Percentiles rank a stretch among this genome's conserved stretches.
Evolutionary conservation across 1,284 basidiomycete species (phyloP).

Genomic region (Irpex lacteus): DNA sequence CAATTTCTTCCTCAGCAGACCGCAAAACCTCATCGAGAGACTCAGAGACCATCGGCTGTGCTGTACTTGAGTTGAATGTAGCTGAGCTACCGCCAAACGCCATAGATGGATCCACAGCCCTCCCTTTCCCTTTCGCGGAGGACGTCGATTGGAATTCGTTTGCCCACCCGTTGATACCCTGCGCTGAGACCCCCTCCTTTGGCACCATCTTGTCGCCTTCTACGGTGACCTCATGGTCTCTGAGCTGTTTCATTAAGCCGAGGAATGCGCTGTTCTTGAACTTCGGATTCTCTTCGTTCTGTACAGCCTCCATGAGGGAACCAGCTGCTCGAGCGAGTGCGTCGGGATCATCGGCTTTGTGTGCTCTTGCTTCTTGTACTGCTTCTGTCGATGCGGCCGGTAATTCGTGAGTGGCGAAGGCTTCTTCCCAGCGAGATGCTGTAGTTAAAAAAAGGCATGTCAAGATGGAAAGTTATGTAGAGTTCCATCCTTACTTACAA

Average conservation of each 20-base stretch:
- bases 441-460: not conserved
- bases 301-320: slow-evolving; percentile 66
- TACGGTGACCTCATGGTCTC: slow-evolving; percentile 82
- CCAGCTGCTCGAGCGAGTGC: slow-evolving; percentile 78
- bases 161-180: slow-evolving; percentile 13
- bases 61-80: not conserved
- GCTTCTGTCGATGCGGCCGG: slow-evolving; percentile 18
- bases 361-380: slow-evolving; percentile 13
- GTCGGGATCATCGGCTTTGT: slow-evolving; percentile 38
- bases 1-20: slow-evolving; percentile 48
- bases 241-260: slow-evolving; percentile 81
- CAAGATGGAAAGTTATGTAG: too few species aligned
- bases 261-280: slow-evolving; percentile 89
- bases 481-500: slow-evolving; percentile 27
- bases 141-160: slow-evolving; percentile 21
- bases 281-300: slow-evolving; percentile 76
- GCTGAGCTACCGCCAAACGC: not conserved
- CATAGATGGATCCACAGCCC: slow-evolving; percentile 31
- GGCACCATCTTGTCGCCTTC: slow-evolving; percentile 80
- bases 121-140: slow-evolving; percentile 69
- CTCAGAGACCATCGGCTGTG: slow-evolving; percentile 9
- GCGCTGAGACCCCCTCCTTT: slow-evolving; percentile 31
- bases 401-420: slow-evolving; percentile 57
- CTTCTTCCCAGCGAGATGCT: slow-evolving; percentile 55
- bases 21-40: not conserved